These are phyloP conservation scores for Lunularia cruciata DNA, from an alignment of 225 moss, liverwort and hornwort species.

Conservation along the genomic window DNA sequence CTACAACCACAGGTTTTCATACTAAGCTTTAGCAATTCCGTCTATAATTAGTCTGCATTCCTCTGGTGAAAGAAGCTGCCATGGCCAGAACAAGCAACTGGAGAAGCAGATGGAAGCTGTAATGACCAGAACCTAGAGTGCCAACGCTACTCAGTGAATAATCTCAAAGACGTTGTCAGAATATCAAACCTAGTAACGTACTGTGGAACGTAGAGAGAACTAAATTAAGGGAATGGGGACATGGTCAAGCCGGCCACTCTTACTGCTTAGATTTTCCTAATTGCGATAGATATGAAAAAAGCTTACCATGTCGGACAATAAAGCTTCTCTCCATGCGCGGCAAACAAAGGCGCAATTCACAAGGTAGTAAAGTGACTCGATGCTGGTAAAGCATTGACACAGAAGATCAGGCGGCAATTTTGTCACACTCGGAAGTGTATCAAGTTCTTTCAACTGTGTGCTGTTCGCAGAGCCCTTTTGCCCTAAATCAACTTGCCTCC, in stretches of 20 bases:
- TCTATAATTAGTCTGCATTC: too few relatives aligned
- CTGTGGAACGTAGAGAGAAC: too few relatives aligned
- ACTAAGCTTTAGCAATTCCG: background rate
- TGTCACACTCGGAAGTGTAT: constrained; percentile 35
- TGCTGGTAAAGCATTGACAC: constrained; percentile 69
- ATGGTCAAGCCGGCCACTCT: too few relatives aligned
- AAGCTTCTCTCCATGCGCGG: constrained; percentile 75
- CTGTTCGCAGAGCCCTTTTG: constrained; percentile 10
- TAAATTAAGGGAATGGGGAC: too few relatives aligned
- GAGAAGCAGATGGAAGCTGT: too few relatives aligned
- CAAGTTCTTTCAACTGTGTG: constrained; percentile 31
- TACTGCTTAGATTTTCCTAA: too few relatives aligned
- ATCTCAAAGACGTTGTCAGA: too few relatives aligned
- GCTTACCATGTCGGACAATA: constrained; percentile 56
- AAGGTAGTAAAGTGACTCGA: constrained; percentile 72
- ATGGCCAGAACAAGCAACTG: too few relatives aligned
- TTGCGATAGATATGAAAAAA: background rate
- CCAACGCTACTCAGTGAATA: too few relatives aligned
- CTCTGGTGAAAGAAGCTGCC: too few relatives aligned
- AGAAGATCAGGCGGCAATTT: constrained; percentile 67
- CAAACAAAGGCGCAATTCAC: constrained; percentile 78
- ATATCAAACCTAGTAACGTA: too few relatives aligned
- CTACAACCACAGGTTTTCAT: constrained; percentile 34
- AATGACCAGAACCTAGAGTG: too few relatives aligned
- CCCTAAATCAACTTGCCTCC: constrained; percentile 20